Base-by-base conservation (phyloP, 1,284 basidiomycete species). In the Malassezia japonica region DNA sequence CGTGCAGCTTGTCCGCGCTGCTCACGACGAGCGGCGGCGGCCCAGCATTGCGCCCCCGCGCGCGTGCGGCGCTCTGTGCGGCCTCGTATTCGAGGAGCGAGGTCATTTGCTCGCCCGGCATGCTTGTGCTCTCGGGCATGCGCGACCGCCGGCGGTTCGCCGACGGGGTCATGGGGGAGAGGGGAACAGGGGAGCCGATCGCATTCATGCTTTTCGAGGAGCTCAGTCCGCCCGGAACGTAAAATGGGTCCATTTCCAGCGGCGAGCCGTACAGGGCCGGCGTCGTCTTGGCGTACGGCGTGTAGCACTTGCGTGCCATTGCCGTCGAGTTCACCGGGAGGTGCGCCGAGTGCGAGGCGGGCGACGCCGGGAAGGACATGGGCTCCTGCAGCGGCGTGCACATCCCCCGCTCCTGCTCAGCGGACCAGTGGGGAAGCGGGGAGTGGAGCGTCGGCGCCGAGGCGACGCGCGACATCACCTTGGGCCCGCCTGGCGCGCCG, bases 21-120 rank as follows among this genome's bases (percentile, higher is more conserved):
- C 61, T 66, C 43, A 71, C 69, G 18, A 72, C 62, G 15, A 72
- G 60, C 18, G 69, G 70, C 0, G 69, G 70, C 15, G 66, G 64
- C 4, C 57, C 61, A 1, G 24, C 18, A 28, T 40, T 40, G 23
- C 38, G 38, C 13, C 38, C 38, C 4, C 38, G 38, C 10, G 50
- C 59, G 48, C 24, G 57, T 46, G 3, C 61, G 54, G 25, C 53
- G 50, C 24, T 56, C 58, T n/a, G 50, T 47, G 28, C 50, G 51
- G 36, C 48, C 50, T 33, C 57, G 50, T 27, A 48, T 44, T 32
- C 60, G 39, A 41, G 54, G 46, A 38, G 55, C 55, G 49, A 59
- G 41, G 42, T n/a, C 21, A 57, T 38, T 36, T 52, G 46, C 27
- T 48, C 47, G 38, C 46, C 46, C 21, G 55, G 50, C 47, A 49